Conservation (phyloP, 805 yeast genomes). For the Wickerhamiella sorbophila region DNA sequence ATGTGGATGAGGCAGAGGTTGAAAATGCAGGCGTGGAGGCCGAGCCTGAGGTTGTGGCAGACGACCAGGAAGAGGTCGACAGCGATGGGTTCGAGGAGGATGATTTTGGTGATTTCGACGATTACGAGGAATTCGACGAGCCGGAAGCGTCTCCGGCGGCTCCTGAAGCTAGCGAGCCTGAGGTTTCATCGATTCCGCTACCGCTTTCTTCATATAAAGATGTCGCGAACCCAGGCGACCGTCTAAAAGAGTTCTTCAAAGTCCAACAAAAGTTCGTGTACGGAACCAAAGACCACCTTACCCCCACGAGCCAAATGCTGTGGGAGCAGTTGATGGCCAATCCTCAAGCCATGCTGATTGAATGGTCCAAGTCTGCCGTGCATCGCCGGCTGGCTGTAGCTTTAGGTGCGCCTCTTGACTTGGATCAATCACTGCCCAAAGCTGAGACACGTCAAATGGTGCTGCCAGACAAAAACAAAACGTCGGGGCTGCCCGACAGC, state of each 20-base stretch:
- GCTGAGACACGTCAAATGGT: slow-evolving; percentile 11
- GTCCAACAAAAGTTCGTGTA: slow-evolving; percentile 2
- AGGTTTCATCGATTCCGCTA: not conserved
- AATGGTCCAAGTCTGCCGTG: slow-evolving; percentile 56
- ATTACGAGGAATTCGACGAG: not conserved
- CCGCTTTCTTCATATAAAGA: not conserved
- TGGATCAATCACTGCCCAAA: slow-evolving; percentile 39
- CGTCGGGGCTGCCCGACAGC: slow-evolving; percentile 6
- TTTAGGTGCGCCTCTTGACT: slow-evolving; percentile 59
- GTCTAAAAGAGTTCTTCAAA: slow-evolving; percentile 3
- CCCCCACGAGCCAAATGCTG: slow-evolving; percentile 21
- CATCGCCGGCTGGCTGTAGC: slow-evolving; percentile 49
- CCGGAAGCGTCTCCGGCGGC: not conserved
- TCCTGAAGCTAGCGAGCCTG: not conserved
- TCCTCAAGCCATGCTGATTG: slow-evolving; percentile 41
- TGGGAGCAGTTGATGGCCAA: slow-evolving; percentile 35
- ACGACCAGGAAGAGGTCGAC: slow-evolving; percentile 17
- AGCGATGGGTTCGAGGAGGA: slow-evolving; percentile 28
- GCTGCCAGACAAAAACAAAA: slow-evolving; percentile 9
- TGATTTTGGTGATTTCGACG: slow-evolving; percentile 18
- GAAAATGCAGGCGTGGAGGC: not conserved
- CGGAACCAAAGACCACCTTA: slow-evolving; percentile 1
- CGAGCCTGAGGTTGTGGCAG: not conserved
- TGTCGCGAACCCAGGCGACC: not conserved
- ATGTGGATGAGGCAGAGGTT: not conserved